A percentile compares a stretch with the other conserved stretches of the same genome.
Conservation (phyloP, 306 rosid genomes). For the Quercus aquifolioides region DNA sequence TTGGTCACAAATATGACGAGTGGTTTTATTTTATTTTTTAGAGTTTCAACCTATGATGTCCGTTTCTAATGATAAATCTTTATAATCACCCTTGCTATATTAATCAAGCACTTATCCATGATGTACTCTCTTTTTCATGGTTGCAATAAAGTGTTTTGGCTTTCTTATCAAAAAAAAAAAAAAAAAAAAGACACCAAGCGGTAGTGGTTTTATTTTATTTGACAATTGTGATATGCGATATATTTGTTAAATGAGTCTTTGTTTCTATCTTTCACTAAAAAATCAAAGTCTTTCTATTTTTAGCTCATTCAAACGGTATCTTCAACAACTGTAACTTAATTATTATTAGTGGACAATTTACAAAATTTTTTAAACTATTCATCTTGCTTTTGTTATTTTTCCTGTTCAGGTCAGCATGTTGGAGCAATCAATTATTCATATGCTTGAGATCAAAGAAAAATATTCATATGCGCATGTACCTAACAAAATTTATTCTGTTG, state of each 20-base stretch:
- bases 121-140: no score
- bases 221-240: not conserved
- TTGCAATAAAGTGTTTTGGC: no score
- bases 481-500: not conserved
- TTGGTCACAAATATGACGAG: not conserved
- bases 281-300: not conserved
- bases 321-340: not conserved
- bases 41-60: no score
- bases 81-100: no score
- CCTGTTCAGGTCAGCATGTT: not conserved
- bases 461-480: not conserved
- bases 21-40: not conserved
- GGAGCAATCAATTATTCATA: slow-evolving; percentile 1
- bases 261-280: no score
- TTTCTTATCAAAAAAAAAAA: no score
- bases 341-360: not conserved
- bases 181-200: no score
- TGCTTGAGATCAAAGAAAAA: no score
- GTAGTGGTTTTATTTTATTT: not conserved
- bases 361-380: not conserved
- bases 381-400: not conserved
- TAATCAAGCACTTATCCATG: no score
- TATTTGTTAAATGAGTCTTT: not conserved
- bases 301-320: not conserved
- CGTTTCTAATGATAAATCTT: no score